phyloP scores from a whole-genome alignment of 345 rosid genomes.

The Brassica juncea region DNA sequence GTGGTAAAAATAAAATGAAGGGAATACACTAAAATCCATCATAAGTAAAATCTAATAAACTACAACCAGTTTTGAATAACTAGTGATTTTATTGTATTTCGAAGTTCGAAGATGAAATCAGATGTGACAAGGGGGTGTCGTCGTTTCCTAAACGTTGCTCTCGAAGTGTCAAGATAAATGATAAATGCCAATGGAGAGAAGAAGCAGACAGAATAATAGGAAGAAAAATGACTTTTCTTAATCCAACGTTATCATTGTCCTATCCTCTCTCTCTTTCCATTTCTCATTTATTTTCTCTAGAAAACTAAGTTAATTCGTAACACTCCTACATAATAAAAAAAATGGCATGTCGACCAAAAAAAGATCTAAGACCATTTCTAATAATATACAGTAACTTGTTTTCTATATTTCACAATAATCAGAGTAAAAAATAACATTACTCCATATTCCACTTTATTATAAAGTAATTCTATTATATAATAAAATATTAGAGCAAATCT shows the following conservation, averaged over 20 bases:
- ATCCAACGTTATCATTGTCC: not conserved
- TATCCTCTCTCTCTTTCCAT: not conserved
- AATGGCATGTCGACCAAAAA: no score
- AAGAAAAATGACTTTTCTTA: not conserved
- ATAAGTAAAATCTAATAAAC: not conserved
- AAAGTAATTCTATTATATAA: no score
- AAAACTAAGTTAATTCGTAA: not conserved
- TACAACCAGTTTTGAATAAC: not conserved
- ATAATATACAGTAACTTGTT: not conserved
- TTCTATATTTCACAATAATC: no score
- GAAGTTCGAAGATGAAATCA: not conserved
- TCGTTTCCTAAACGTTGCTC: not conserved
- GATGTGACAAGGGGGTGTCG: not conserved
- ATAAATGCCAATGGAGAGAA: not conserved
- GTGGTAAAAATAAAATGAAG: not conserved
- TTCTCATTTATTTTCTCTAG: not conserved
- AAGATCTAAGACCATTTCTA: not conserved
- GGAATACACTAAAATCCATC: not conserved
- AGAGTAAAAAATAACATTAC: no score
- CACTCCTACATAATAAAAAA: not conserved
- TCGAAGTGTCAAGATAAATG: not conserved
- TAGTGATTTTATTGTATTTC: not conserved
- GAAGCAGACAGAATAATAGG: not conserved
- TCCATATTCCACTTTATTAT: no score
- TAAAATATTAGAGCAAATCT: no score